Evolutionary conservation across 2,329 filamentous ascomycete species (phyloP).

Genomic region (Sporothrix brunneoviolacea): DNA sequence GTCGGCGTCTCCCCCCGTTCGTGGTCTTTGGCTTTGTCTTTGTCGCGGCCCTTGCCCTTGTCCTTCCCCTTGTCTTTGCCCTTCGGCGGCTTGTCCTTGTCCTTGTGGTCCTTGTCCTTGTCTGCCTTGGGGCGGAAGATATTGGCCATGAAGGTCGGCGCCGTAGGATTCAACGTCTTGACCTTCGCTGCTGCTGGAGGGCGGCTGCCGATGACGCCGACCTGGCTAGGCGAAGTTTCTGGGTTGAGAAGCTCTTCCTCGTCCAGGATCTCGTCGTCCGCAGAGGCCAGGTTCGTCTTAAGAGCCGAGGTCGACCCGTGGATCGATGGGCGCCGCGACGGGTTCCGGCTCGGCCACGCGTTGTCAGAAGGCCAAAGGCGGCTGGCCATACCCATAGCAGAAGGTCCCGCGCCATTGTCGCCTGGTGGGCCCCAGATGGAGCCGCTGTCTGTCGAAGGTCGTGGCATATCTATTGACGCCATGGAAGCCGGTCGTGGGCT

Average conservation of each 20-base stretch:
- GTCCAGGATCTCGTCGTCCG: constrained; percentile 58
- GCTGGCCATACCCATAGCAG: constrained; percentile 40
- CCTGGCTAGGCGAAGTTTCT: constrained; percentile 48
- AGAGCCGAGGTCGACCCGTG: constrained; percentile 65
- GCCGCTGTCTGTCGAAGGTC: constrained; percentile 71
- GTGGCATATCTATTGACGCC: constrained; percentile 62
- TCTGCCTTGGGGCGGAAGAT: constrained; percentile 48
- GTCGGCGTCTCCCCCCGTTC: neutral
- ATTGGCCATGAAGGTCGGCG: constrained; percentile 76
- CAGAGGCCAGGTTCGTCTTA: constrained; percentile 55
- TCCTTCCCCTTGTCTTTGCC: constrained; percentile 27
- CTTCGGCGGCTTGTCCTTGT: constrained; percentile 27
- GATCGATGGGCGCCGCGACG: constrained; percentile 73
- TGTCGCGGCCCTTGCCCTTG: constrained; percentile 33
- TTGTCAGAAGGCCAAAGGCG: constrained; percentile 61
- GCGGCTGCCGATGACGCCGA: constrained; percentile 73
- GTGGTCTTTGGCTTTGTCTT: constrained; percentile 29
- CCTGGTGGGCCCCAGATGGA: constrained; percentile 62
- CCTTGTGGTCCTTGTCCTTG: constrained; percentile 6
- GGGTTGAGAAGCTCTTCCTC: constrained; percentile 48
- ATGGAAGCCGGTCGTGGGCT: constrained; percentile 63
- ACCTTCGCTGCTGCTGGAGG: constrained; percentile 40
- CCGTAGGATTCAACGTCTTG: constrained; percentile 71
- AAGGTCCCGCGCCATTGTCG: constrained; percentile 29
- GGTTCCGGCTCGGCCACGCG: constrained; percentile 53